A percentile compares a stretch with the other conserved stretches of the same genome.
Evolutionary conservation across 1,284 basidiomycete genomes (phyloP).

Genomic region (Cutaneotrichosporon sp.): DNA sequence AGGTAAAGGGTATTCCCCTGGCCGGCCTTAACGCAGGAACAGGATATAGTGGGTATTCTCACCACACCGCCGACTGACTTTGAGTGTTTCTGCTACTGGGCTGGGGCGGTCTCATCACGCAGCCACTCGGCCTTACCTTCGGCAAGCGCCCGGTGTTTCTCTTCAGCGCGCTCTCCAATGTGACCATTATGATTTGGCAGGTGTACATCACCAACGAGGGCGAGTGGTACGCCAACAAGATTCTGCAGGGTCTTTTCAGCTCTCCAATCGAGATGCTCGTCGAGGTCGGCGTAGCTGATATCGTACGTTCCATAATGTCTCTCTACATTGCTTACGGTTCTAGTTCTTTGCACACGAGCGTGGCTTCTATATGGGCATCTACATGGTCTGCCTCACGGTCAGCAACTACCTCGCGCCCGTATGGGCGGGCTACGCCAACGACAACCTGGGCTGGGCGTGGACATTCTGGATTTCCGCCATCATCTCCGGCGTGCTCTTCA

Average conservation of each 20-base stretch:
- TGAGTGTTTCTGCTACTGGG: slow-evolving; percentile 23
- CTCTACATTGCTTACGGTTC: neutral
- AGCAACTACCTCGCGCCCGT: slow-evolving; percentile 16
- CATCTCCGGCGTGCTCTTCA: slow-evolving; percentile 1
- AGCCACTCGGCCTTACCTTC: slow-evolving; percentile 21
- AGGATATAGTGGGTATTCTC: slow-evolving; percentile 16
- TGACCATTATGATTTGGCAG: slow-evolving; percentile 18
- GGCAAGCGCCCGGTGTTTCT: slow-evolving; percentile 25
- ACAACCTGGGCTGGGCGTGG: slow-evolving; percentile 17
- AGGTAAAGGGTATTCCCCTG: slow-evolving; percentile 18
- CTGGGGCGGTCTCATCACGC: slow-evolving; percentile 22
- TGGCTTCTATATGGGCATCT: slow-evolving; percentile 22
- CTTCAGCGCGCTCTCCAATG: slow-evolving; percentile 1
- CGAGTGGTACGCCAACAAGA: slow-evolving; percentile 21
- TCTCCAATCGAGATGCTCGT: slow-evolving; percentile 21
- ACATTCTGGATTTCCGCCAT: slow-evolving; percentile 18
- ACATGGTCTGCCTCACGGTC: slow-evolving; percentile 11
- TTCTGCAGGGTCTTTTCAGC: slow-evolving; percentile 17
- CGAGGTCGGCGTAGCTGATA: slow-evolving; percentile 12
- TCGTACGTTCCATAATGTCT: neutral
- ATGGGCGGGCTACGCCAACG: slow-evolving; percentile 19
- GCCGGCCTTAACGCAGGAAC: slow-evolving; percentile 22
- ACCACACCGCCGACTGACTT: neutral
- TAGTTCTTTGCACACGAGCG: slow-evolving; percentile 22
- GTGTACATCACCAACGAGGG: slow-evolving; percentile 11